Percentiles rank a stretch among this genome's conserved stretches.
Conservation (phyloP, 2,329 filamentous ascomycete species). For the Endothia cerciana region DNA sequence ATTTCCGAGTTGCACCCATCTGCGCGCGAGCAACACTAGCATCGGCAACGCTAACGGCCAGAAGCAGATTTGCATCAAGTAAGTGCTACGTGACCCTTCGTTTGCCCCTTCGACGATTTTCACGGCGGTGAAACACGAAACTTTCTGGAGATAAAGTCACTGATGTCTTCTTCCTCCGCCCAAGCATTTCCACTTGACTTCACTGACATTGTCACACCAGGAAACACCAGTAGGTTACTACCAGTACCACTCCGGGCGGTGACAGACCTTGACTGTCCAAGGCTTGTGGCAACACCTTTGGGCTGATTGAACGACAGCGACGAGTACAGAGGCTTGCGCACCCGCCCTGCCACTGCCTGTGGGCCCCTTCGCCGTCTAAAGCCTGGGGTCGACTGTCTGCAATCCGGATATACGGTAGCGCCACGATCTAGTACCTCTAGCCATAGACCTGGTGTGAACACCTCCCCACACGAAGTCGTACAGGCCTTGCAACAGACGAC, state of each 20-base stretch:
- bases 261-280: neutral
- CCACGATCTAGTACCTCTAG: slow-evolving; percentile 15
- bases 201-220: slow-evolving; percentile 1
- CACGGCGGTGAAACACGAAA: slow-evolving; percentile 5
- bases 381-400: slow-evolving; percentile 12
- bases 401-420: slow-evolving; percentile 13
- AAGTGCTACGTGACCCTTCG: slow-evolving; percentile 7
- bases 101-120: neutral
- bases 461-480: slow-evolving; percentile 21
- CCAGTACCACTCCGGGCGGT: neutral
- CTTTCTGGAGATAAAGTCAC: neutral
- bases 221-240: slow-evolving; percentile 12
- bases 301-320: slow-evolving; percentile 17
- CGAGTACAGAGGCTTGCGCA: slow-evolving; percentile 14
- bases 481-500: slow-evolving; percentile 14
- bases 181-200: neutral
- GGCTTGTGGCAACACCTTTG: neutral
- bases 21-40: slow-evolving; percentile 20
- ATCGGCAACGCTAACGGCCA: slow-evolving; percentile 22
- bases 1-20: slow-evolving; percentile 18
- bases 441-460: slow-evolving; percentile 5
- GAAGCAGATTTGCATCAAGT: slow-evolving; percentile 14
- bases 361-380: slow-evolving; percentile 4
- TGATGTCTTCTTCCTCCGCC: neutral
- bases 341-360: slow-evolving; percentile 12